Base-by-base conservation (phyloP, 352 stramenopile genomes). In the Blastocystis sp. region DNA sequence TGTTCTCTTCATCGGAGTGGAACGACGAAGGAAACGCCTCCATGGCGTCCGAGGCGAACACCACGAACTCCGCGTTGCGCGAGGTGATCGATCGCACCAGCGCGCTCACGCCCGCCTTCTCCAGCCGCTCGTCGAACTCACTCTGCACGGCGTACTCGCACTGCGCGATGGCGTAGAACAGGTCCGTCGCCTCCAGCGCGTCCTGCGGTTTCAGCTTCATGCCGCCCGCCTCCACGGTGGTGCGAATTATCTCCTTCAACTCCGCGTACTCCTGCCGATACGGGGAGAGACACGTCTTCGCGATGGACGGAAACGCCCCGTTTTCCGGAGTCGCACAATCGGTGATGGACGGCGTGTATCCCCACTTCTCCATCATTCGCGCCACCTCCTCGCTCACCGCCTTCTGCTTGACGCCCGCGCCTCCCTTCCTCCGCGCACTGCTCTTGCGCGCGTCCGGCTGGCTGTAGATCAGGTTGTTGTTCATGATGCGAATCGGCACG, bases 1-100 rank as follows among this genome's bases (percentile, higher is more conserved):
- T 2, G 13, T 31, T 21, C 10, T 78, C 67, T n/a, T n/a, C n/a
- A 16, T 60, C 67, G 9, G 67, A 61, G 39, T 78, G 39, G 35
- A 78, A 78, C 10, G 26, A 9, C n/a, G 4, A 29, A 9, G 67
- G 67, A 55, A 78, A 37, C 39, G 67, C 39, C 9, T 61, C 39
- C n/a, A 39, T 16, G 3, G 33, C 26, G 39, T 31, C 37, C 6
- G 39, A 33, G 13, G 63, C n/a, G 50, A 59, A 78, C 37, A 78
- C 12, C 29, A 78, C 67, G 29, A 78, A 78, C 39, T 78, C 67
- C 6, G 35, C 39, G 37, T 78, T 78, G 16, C 67, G 67, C 13
- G 39, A n/a, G n/a, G 39, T 45, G 45, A 78, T 62, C 10, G 3
- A 21, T 29, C 59, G 67, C 24, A 78, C 2, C 24, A 78, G n/a